Evolutionary conservation across 176 grass and related monocot genomes (phyloP).

Genomic region (Paspalum vaginatum): DNA sequence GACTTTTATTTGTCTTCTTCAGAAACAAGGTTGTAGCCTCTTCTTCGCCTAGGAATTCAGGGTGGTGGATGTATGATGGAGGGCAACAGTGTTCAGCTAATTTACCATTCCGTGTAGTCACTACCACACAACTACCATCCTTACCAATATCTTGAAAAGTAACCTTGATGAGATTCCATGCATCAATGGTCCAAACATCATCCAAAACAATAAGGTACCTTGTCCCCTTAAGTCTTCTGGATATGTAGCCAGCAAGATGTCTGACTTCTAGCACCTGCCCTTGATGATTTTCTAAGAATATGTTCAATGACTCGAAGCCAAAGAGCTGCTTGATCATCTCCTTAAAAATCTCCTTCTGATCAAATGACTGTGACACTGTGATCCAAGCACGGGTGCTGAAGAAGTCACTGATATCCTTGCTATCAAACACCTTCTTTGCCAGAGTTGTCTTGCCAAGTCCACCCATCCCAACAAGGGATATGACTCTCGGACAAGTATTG

Average conservation of each 20-base stretch:
- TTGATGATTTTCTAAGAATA: background rate
- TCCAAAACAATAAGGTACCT: slow-evolving; percentile 43
- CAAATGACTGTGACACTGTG: slow-evolving; percentile 31
- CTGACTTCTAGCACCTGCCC: background rate
- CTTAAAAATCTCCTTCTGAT: background rate
- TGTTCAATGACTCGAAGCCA: rapidly evolving
- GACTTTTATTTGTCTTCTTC: background rate
- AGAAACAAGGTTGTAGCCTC: background rate
- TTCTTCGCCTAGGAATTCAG: background rate
- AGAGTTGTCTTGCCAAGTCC: slow-evolving; percentile 40
- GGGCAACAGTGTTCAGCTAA: background rate
- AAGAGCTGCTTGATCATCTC: background rate
- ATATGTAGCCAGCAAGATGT: background rate
- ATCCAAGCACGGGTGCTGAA: slow-evolving; percentile 22
- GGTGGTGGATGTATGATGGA: background rate
- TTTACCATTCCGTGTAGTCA: slow-evolving; percentile 21
- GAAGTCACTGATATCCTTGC: background rate
- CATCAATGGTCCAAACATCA: slow-evolving; percentile 34
- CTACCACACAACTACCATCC: slow-evolving; percentile 7
- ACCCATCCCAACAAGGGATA: slow-evolving; percentile 29
- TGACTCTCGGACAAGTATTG: background rate
- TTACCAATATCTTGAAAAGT: background rate
- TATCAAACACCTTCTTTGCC: slow-evolving; percentile 1
- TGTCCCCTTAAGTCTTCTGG: rapidly evolving
- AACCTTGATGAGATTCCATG: background rate